Conservation (phyloP, 345 rosid species). For the Hevea brasiliensis region DNA sequence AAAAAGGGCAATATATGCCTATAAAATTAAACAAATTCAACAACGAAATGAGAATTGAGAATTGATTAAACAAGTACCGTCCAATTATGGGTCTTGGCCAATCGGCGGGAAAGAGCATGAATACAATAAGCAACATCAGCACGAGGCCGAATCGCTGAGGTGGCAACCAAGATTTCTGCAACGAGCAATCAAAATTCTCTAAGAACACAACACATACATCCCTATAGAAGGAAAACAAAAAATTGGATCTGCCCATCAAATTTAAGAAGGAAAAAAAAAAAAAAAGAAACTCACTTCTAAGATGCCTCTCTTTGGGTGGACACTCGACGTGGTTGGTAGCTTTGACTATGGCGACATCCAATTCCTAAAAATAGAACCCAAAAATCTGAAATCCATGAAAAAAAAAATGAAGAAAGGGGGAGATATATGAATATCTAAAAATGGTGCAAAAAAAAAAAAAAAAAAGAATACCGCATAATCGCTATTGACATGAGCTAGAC, state of each 20-base stretch:
- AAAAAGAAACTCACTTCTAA: slow-evolving; percentile 57
- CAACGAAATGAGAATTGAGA: too few species aligned
- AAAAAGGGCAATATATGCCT: background rate
- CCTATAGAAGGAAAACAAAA: background rate
- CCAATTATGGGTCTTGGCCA: slow-evolving; percentile 89
- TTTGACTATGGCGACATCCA: slow-evolving; percentile 98
- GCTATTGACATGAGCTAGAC: slow-evolving; percentile 98
- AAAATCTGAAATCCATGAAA: slow-evolving; percentile 22
- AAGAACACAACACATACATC: background rate
- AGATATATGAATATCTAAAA: background rate
- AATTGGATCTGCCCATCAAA: slow-evolving; percentile 21
- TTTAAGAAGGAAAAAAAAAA: background rate
- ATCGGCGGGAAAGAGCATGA: slow-evolving; percentile 74
- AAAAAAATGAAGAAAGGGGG: background rate
- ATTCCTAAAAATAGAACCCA: slow-evolving; percentile 53
- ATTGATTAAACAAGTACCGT: slow-evolving; percentile 42
- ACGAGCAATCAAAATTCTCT: background rate
- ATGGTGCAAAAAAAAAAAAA: background rate
- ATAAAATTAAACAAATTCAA: background rate
- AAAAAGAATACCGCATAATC: slow-evolving; percentile 79
- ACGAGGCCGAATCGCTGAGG: slow-evolving; percentile 78
- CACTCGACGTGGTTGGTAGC: slow-evolving; percentile 97
- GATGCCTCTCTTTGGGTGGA: slow-evolving; percentile 95
- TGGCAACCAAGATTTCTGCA: slow-evolving; percentile 76
- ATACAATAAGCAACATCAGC: slow-evolving; percentile 93